Percentiles rank a stretch among this genome's conserved stretches.
These are phyloP conservation scores for Vitis vinifera DNA, from an alignment of 164 flowering plant genomes.

Conservation along the genomic window DNA sequence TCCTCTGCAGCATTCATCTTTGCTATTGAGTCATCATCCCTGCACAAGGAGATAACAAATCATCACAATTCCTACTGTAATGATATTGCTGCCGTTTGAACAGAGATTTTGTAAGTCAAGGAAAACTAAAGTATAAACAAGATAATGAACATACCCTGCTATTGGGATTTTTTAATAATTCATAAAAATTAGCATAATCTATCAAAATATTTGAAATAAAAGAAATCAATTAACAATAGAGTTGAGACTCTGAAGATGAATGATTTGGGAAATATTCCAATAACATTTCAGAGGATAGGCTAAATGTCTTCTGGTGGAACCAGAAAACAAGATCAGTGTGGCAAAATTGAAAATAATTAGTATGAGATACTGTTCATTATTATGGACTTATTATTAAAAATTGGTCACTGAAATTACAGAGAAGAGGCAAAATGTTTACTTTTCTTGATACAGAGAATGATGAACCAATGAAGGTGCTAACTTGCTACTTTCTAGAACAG, in stretches of 20 bases:
- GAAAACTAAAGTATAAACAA: background rate
- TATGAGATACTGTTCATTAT: background rate
- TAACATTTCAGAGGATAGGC: background rate
- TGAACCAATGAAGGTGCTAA: too few species aligned
- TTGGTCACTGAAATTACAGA: background rate
- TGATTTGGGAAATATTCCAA: background rate
- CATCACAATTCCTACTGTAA: background rate
- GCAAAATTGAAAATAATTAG: background rate
- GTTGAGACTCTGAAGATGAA: background rate
- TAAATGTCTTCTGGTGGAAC: background rate
- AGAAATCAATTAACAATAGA: background rate
- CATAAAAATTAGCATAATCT: too few species aligned
- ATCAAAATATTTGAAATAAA: too few species aligned
- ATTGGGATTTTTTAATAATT: too few species aligned
- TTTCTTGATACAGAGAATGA: background rate
- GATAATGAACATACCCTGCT: too few species aligned
- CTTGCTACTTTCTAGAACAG: too few species aligned
- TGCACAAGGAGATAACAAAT: slow-evolving; percentile 25
- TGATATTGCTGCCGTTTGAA: background rate
- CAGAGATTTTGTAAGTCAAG: background rate
- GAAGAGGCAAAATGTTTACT: background rate
- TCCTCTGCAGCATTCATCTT: slow-evolving; percentile 88
- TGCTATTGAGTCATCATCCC: slow-evolving; percentile 70
- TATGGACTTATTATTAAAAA: too few species aligned
- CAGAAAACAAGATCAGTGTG: background rate